Base-by-base conservation (phyloP, 495 filamentous ascomycete species). In the Talaromyces ruber region DNA sequence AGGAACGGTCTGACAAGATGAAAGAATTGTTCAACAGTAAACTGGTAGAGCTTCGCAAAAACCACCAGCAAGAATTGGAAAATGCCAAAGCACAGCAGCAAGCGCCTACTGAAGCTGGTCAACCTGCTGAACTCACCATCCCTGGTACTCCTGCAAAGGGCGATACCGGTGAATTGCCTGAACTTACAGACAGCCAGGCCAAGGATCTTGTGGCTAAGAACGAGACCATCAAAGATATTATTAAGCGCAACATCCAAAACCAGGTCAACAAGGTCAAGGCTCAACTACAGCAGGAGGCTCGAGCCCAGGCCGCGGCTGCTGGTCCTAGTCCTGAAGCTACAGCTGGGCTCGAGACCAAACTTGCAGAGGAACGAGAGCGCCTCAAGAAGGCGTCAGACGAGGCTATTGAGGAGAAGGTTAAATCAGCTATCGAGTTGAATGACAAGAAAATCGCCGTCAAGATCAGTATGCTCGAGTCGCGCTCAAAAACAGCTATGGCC, bases 391-490 rank as follows among this genome's bases (percentile, higher is more conserved):
- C 85, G 8, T 70, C 77, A 25, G 75, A 77, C 8, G 68, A 69
- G 28, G 69, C 70, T 3, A 12, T 72, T 18, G 73, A 70, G 26
- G 76, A 77, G 60, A 79, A 78, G 62, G 67, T 80, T 65, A 77
- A 71, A 50, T 75, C 76, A 28, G 76, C 76, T 11, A 70, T 77
- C 16, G 74, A 78, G 62, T 64, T 81, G 21, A 72, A 73, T 1
- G 76, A 78, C 25, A 90, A 90, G 74, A 89, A 87, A 63, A 84
- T 80, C 22, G 77, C 79, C 22, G 79, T 89, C 9, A 87, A 89
- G 58, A 74, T 93, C 50, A 96, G 90, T 68, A 91, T 96, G 86
- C 79, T 86, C 8, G 89, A 94, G 63, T 87, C 86, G 59, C 86
- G 87, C 67, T 72, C 73, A 63, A 86, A 82, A 68, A 76, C 72